Evolutionary conservation across 2,329 filamentous ascomycete species (phyloP), one percentile per base, ranked within the genome.

Genomic region (Paramyrothecium sp.): DNA sequence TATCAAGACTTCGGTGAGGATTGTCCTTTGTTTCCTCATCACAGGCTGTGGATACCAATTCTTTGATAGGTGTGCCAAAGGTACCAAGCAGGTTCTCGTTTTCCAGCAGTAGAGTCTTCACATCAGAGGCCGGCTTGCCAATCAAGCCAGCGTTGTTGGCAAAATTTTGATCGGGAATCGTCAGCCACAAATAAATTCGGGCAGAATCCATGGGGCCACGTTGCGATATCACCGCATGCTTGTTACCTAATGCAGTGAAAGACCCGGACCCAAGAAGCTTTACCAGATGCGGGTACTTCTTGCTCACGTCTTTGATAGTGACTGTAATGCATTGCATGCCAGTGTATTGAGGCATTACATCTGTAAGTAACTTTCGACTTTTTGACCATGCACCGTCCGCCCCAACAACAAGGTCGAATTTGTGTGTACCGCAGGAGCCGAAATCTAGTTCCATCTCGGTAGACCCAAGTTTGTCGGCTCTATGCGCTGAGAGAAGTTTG

Each of bases 341-440:
- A 4, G 38, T 44, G 13, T 44, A 44, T 7, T 12, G 38, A 16
- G 38, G 38, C 13, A 7, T 44, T 4, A 7, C 5, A 12, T 44
- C 38, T 44, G 38, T 44, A 12, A 44, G 38, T 12, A 19, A 5
- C 3, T 16, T 4, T 4, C 38, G 38, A 19, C 5, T 12, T 19
- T 73, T 16, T 30, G 83, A 87, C 83, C 84, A 87, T 1, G 89
- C 69, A 0, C 87, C 87, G 63, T 89, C 87, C 0, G 85, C 84
- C 2, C 78, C 86, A 1, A 89, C 75, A 11, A 90, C 13, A 3
- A 58, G 17, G 21, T 58, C 54, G n/a, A 7, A 44, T 16, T 4
- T 44, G n/a, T 44, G 38, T 44, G 5, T 44, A 12, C 38, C 38
- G 38, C 13, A 12, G 13, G 38, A 3, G 7, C 38, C 38, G 13